Conservation (phyloP, 1,139 yeast species). For the Zygoascus hellenicus region DNA sequence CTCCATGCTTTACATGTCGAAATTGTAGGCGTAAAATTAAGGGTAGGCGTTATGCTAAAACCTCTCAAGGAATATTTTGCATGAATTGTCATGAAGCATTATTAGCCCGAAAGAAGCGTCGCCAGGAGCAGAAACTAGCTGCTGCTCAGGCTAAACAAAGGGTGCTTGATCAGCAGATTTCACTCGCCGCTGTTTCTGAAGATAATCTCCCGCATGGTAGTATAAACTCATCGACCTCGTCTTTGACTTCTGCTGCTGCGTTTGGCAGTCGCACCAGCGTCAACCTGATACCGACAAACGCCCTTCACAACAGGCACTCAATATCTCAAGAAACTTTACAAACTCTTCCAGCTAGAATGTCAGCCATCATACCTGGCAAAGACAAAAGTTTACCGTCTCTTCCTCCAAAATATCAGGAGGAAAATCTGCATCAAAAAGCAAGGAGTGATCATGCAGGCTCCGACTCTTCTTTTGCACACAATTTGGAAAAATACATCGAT, state of each 20-base stretch:
- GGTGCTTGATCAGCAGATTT: not conserved
- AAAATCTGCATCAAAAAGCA: not conserved
- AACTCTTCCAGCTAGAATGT: slow-evolving; percentile 1
- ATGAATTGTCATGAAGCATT: slow-evolving; percentile 87
- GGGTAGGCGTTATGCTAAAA: slow-evolving; percentile 86
- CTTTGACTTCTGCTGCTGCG: not conserved
- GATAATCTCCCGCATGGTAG: not conserved
- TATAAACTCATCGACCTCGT: not conserved
- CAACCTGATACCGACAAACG: not conserved
- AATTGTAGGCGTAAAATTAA: slow-evolving; percentile 85
- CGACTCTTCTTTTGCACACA: too few species aligned
- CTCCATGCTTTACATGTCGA: slow-evolving; percentile 84
- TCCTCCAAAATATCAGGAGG: slow-evolving; percentile 16
- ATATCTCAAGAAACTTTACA: slow-evolving; percentile 1
- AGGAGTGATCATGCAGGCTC: too few species aligned
- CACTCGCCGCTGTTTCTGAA: too few species aligned
- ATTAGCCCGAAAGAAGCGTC: slow-evolving; percentile 51
- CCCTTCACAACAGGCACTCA: not conserved
- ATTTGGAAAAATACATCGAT: too few species aligned
- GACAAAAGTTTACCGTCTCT: slow-evolving; percentile 30
- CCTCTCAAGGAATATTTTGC: slow-evolving; percentile 90
- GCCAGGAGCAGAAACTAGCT: slow-evolving; percentile 11
- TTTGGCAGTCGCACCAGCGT: too few species aligned
- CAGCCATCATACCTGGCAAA: slow-evolving; percentile 8
- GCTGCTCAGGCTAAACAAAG: slow-evolving; percentile 5